Evolutionary conservation across 352 stramenopile species (phyloP), one percentile per base, ranked within the genome.

Genomic region (Pythium biforme): DNA sequence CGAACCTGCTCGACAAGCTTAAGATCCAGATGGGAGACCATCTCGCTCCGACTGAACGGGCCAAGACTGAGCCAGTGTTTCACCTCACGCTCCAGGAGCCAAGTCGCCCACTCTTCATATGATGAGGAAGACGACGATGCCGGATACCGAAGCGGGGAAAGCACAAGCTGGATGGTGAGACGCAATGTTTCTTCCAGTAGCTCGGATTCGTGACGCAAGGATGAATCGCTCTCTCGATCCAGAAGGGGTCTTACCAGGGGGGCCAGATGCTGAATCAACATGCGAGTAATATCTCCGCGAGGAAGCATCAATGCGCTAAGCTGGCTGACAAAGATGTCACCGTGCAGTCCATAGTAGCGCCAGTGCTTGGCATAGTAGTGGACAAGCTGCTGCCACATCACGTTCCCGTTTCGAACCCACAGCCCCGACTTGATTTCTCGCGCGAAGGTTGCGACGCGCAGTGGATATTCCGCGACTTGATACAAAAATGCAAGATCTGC

Each of bases 351-450:
- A 50, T 79, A 88, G 57, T 79, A 90, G 12, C 85, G 75, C 85
- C 85, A 94, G 47, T 94, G 82, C 57, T 89, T 90, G 10, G 82
- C 88, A 66, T 88, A 79, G 51, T 92, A 94, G 55, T 94, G 85
- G 22, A 82, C 76, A 25, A 94, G 67, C 50, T 94, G 85, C 49
- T 92, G 82, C 64, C 82, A 76, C 85, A 94, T 94, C 15, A 82
- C 79, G 37, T 81, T 87, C 5, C 85, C 85, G 61, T 92, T 94
- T 57, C 81, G 76, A 1, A 91, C 74, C 85, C 85, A 94, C 25
- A 89, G 57, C 1, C 83, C 78, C n/a, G 72, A 69, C 61, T 92
- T 90, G 55, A 94, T 88, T 29, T 89, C 79, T 20, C 83, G 68
- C 17, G 77, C 76, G 61, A 92, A 90, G 2, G 85, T 63, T 23